Conservation (phyloP, 1,284 basidiomycete genomes). For the Microbotryum intermedium region DNA sequence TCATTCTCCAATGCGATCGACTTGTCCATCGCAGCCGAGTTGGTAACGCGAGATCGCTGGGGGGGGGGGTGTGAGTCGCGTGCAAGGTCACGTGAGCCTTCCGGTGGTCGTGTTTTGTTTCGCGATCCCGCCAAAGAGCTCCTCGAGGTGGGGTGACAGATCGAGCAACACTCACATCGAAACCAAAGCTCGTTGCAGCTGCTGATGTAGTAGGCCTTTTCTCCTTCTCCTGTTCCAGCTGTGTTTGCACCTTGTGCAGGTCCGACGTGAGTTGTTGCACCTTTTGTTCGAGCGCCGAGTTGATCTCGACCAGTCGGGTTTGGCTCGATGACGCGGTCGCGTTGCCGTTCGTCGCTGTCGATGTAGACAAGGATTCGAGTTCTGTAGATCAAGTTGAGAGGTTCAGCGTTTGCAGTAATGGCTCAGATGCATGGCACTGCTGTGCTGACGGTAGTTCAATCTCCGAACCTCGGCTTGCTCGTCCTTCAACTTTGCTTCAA, state of each 20-base stretch:
- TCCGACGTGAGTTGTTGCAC: slow-evolving; percentile 12
- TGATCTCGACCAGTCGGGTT: slow-evolving; percentile 5
- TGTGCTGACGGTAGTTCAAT: slow-evolving; percentile 6
- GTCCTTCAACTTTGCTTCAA: slow-evolving; percentile 4
- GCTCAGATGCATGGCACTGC: neutral
- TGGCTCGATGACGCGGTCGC: neutral
- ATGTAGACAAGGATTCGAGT: slow-evolving; percentile 4
- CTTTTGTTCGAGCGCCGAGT: slow-evolving; percentile 12
- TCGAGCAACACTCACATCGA: neutral
- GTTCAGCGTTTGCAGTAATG: neutral
- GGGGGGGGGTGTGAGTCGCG: slow-evolving; percentile 4
- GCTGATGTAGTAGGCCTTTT: neutral
- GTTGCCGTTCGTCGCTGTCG: neutral
- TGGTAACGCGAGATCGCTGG: neutral
- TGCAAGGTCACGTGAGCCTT: neutral
- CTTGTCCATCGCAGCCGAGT: neutral
- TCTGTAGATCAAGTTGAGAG: neutral
- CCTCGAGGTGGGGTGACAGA: neutral
- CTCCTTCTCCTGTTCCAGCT: slow-evolving; percentile 10
- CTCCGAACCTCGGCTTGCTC: slow-evolving; percentile 9
- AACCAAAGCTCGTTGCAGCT: neutral
- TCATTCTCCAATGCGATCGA: no score
- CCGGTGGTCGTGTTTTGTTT: no score
- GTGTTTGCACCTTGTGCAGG: slow-evolving; percentile 5
- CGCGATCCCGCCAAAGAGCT: neutral